These are phyloP conservation scores for Cladophialophora psammophila DNA, from an alignment of 2,329 filamentous ascomycete genomes.

Conservation along the genomic window DNA sequence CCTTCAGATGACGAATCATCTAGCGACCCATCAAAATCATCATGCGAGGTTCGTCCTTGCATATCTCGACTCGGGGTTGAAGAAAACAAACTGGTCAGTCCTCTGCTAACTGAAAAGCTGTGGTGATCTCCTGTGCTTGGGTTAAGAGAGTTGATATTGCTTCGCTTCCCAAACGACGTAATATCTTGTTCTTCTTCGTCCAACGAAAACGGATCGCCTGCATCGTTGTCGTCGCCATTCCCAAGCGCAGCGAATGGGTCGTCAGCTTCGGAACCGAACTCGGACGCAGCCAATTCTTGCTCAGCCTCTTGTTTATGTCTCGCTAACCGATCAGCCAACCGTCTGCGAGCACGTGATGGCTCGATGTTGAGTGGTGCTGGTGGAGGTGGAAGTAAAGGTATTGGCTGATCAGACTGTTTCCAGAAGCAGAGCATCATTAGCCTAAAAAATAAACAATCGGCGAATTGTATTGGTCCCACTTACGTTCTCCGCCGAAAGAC, in stretches of 20 bases:
- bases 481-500: constrained; percentile 67
- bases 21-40: constrained; percentile 40
- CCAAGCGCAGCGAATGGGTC: constrained; percentile 47
- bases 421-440: constrained; percentile 32
- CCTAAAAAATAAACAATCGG: constrained; percentile 58
- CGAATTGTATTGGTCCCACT: constrained; percentile 56
- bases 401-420: constrained; percentile 49
- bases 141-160: constrained; percentile 28
- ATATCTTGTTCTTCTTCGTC: constrained; percentile 43
- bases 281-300: constrained; percentile 39
- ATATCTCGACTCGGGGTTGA: constrained; percentile 13
- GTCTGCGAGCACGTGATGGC: constrained; percentile 83
- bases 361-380: constrained; percentile 83
- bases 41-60: constrained; percentile 23
- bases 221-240: constrained; percentile 48
- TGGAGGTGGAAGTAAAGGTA: constrained; percentile 59
- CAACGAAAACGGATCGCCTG: constrained; percentile 41
- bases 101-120: constrained; percentile 44
- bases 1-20: constrained; percentile 40
- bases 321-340: constrained; percentile 86
- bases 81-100: constrained; percentile 40
- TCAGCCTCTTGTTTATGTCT: constrained; percentile 66
- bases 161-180: constrained; percentile 40
- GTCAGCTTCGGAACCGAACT: constrained; percentile 42
- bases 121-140: constrained; percentile 39